phyloP scores from a whole-genome alignment of 2,329 filamentous ascomycete genomes.

The Colletotrichum sp. region DNA sequence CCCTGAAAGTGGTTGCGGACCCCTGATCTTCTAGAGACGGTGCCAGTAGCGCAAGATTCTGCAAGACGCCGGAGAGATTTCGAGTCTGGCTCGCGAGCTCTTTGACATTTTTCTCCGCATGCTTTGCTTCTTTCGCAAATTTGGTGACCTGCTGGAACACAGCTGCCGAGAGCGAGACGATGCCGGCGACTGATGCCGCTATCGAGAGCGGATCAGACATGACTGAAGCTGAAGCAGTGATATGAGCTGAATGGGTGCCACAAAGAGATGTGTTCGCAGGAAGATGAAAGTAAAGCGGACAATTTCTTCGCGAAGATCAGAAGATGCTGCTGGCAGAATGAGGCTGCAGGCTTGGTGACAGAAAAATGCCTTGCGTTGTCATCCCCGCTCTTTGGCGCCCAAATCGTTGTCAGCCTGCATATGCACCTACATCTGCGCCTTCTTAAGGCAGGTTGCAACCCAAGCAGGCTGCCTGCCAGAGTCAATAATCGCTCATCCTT shows the following conservation, averaged over 20 bases:
- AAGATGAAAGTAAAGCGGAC: neutral
- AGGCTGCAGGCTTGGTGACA: neutral
- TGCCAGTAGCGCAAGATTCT: neutral
- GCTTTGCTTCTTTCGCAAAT: neutral
- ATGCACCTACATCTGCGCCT: neutral
- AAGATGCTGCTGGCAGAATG: neutral
- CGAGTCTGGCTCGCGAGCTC: neutral
- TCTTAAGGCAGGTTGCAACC: neutral
- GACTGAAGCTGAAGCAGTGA: neutral
- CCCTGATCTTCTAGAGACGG: neutral
- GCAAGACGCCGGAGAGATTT: neutral
- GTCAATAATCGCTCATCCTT: accelerated
- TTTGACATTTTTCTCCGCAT: neutral
- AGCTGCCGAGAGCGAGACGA: neutral
- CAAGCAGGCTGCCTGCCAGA: neutral
- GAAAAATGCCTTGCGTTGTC: neutral
- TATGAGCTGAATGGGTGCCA: accelerated
- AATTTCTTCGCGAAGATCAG: neutral
- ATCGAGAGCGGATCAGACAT: neutral
- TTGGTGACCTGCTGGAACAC: neutral
- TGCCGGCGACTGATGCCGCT: neutral
- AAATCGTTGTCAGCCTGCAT: neutral
- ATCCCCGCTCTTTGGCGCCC: neutral
- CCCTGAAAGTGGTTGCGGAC: neutral
- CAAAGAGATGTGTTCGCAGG: accelerated